A percentile compares a stretch with the other conserved stretches of the same genome.
These are phyloP conservation scores for Botrytis sinoallii DNA, from an alignment of 2,329 filamentous ascomycete species.

Conservation along the genomic window DNA sequence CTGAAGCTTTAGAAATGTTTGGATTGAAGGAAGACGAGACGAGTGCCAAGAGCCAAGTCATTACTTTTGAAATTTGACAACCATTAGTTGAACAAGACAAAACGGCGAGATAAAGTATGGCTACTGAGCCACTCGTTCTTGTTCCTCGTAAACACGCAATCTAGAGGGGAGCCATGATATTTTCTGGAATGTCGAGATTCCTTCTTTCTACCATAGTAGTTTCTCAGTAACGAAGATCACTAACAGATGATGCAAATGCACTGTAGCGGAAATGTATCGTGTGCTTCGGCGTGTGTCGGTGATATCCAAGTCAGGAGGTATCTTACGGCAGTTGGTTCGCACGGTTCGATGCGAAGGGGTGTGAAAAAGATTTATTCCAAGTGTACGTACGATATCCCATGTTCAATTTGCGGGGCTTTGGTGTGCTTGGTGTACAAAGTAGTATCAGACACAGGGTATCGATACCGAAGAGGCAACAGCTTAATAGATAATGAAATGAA, in stretches of 20 bases:
- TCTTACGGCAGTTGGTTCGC: neutral
- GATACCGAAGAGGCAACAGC: constrained; percentile 9
- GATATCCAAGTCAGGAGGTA: neutral
- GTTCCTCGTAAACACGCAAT: neutral
- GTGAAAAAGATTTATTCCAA: neutral
- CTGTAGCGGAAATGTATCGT: neutral
- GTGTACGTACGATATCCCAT: neutral
- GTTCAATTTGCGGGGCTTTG: neutral
- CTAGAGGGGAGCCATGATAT: neutral
- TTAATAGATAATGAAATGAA: neutral
- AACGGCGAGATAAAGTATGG: neutral
- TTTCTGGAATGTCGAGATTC: neutral
- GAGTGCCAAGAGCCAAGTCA: constrained; percentile 9
- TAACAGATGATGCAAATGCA: neutral
- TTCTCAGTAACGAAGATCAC: neutral
- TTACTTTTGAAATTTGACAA: neutral
- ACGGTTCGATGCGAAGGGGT: neutral
- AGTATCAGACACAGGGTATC: neutral
- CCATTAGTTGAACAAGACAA: neutral
- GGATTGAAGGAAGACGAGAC: neutral
- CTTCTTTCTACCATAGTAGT: neutral
- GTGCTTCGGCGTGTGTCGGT: neutral
- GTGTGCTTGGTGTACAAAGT: constrained; percentile 12
- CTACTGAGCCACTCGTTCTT: neutral
- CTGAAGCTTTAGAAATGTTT: neutral